phyloP scores from a whole-genome alignment of 179 eudicot genomes.

The Monotropa hypopitys region DNA sequence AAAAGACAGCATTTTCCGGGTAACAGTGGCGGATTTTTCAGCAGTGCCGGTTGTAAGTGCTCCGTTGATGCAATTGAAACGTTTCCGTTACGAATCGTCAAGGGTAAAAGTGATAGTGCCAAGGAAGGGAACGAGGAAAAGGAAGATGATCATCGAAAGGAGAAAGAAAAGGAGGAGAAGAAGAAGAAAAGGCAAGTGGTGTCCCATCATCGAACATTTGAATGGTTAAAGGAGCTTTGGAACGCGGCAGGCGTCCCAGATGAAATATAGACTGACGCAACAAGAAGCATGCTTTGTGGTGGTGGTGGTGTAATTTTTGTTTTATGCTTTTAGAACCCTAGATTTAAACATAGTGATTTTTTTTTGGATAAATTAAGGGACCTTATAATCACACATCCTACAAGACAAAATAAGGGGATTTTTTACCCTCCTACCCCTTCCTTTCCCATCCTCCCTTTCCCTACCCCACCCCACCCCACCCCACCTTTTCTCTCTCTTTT shows the following conservation, averaged over 20 bases:
- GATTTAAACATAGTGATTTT: background rate
- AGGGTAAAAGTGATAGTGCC: background rate
- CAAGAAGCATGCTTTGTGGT: constrained; percentile 7
- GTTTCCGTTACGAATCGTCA: background rate
- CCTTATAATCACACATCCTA: no score
- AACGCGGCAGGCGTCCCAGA: constrained; percentile 21
- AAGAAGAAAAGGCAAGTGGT: constrained; percentile 10
- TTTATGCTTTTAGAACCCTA: background rate
- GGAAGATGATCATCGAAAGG: background rate
- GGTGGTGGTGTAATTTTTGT: background rate
- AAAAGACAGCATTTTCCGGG: constrained; percentile 16
- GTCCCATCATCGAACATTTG: constrained; percentile 63
- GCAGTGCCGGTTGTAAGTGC: constrained; percentile 26
- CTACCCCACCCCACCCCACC: no score
- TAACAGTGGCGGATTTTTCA: background rate
- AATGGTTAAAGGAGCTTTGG: constrained; percentile 79
- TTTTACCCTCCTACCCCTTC: no score
- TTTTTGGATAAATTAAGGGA: no score
- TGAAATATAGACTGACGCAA: constrained; percentile 2
- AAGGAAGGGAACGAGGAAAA: constrained; percentile 4
- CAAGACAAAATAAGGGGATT: no score
- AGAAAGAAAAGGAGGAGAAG: background rate
- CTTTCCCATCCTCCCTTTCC: no score
- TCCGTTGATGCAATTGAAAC: constrained; percentile 18
- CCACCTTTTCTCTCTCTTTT: no score